phyloP scores from a whole-genome alignment of 345 rosid genomes.

The Lepidium aucheri region DNA sequence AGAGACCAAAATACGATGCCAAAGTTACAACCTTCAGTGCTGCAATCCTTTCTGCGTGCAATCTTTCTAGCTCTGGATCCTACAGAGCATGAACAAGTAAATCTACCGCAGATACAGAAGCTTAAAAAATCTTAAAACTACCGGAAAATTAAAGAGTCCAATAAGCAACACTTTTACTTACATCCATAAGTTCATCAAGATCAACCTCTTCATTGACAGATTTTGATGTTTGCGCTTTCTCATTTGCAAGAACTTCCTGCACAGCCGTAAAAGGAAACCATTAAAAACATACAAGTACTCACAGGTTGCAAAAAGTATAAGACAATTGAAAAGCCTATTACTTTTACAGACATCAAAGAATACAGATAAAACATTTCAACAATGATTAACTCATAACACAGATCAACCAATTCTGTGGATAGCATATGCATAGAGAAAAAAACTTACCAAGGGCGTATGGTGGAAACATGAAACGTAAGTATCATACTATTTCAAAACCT shows the following conservation, averaged over 20 bases:
- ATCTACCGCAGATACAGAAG: neutral
- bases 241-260: constrained; percentile 68
- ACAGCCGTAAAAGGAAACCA: constrained; percentile 8
- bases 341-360: neutral
- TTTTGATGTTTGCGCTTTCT: constrained; percentile 51
- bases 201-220: constrained; percentile 64
- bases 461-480: neutral
- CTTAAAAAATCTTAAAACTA: neutral
- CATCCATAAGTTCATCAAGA: constrained; percentile 96
- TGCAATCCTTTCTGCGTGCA: constrained; percentile 90
- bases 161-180: constrained; percentile 31
- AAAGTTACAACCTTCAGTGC: constrained; percentile 63
- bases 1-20: neutral
- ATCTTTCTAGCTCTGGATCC: constrained; percentile 93
- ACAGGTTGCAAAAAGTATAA: neutral
- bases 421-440: neutral
- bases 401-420: neutral
- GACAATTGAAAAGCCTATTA: neutral
- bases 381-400: neutral
- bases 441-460: neutral
- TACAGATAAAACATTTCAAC: neutral
- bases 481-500: neutral
- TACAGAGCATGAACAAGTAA: constrained; percentile 23
- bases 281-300: constrained; percentile 5
- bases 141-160: neutral